Percentiles rank a stretch among this genome's conserved stretches.
Evolutionary conservation across 2,329 filamentous ascomycete species (phyloP).

Genomic region (Colletotrichum ledebouriae): DNA sequence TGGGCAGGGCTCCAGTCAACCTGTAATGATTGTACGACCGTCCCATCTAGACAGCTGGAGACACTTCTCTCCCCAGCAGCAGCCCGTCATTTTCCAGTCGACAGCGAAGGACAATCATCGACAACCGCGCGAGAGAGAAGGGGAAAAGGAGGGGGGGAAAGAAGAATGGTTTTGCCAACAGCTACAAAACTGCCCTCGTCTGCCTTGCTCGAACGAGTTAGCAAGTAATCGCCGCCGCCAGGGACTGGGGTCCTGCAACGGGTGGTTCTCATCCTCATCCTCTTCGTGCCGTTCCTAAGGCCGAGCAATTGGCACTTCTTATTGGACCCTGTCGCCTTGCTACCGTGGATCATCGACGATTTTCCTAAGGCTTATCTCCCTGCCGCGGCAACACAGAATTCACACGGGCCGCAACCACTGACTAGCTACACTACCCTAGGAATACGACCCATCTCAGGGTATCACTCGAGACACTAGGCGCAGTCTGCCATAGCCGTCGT

Average conservation of each 20-base stretch:
- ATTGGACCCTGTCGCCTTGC: constrained; percentile 8
- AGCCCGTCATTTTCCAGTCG: neutral
- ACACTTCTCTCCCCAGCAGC: neutral
- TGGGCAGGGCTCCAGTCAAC: constrained; percentile 19
- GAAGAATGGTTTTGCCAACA: neutral
- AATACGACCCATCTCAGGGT: neutral
- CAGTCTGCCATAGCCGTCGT: constrained; percentile 18
- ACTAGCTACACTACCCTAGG: no score
- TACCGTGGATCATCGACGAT: constrained; percentile 25
- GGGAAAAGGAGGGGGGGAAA: no score
- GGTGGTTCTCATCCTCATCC: neutral
- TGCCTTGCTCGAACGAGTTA: constrained; percentile 6
- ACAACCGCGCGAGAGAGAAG: neutral
- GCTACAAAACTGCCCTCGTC: neutral
- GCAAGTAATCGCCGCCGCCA: constrained; percentile 13
- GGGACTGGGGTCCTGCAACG: neutral
- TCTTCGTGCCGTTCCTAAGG: constrained; percentile 11
- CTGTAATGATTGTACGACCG: constrained; percentile 34
- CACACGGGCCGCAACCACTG: neutral
- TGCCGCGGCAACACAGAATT: constrained; percentile 17
- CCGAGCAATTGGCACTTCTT: constrained; percentile 13
- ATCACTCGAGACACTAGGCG: neutral
- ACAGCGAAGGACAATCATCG: neutral
- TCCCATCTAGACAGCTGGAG: constrained; percentile 25
- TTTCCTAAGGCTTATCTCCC: constrained; percentile 13